Percentiles rank a stretch among this genome's conserved stretches.
These are phyloP conservation scores for Thalassiosira mediterranea DNA, from an alignment of 352 stramenopile species.

Conservation along the genomic window DNA sequence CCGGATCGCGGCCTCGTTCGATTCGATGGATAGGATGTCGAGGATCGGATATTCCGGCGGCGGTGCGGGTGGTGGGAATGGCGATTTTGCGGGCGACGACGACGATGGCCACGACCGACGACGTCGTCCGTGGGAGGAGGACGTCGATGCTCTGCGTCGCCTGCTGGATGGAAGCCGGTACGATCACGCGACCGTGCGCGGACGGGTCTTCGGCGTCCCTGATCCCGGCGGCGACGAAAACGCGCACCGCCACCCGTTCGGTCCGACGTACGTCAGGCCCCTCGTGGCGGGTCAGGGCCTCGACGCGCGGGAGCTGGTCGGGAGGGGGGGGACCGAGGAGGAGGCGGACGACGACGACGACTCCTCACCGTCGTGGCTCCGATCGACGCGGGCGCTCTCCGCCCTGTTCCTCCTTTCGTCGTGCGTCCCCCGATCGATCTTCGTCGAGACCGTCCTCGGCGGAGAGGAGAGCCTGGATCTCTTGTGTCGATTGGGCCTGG, in stretches of 20 bases:
- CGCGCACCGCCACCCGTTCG: conserved; percentile 25
- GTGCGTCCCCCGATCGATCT: conserved; percentile 38
- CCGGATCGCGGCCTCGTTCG: conserved; percentile 52
- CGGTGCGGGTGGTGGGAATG: background rate
- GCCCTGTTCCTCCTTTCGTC: conserved; percentile 61
- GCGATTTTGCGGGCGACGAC: too few species aligned
- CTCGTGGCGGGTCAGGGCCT: conserved; percentile 34
- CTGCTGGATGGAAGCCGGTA: conserved; percentile 53
- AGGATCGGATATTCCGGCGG: conserved; percentile 16
- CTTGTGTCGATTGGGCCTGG: conserved; percentile 56
- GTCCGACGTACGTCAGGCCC: conserved; percentile 47
- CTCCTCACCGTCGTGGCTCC: conserved; percentile 14
- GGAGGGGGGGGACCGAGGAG: conserved; percentile 1
- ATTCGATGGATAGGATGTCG: conserved; percentile 27
- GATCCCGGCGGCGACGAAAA: conserved; percentile 1
- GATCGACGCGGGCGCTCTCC: conserved; percentile 41
- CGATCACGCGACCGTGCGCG: conserved; percentile 26
- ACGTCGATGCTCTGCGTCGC: conserved; percentile 30
- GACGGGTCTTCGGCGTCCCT: conserved; percentile 46
- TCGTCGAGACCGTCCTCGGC: conserved; percentile 42
- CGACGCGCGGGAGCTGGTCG: conserved; percentile 27
- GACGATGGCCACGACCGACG: too few species aligned
- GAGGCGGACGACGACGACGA: conserved; percentile 3
- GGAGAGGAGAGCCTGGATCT: conserved; percentile 51
- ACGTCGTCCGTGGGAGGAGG: conserved; percentile 17